Base-by-base conservation (phyloP, 495 filamentous ascomycete species). In the Pyrenopolyporus hunteri region DNA sequence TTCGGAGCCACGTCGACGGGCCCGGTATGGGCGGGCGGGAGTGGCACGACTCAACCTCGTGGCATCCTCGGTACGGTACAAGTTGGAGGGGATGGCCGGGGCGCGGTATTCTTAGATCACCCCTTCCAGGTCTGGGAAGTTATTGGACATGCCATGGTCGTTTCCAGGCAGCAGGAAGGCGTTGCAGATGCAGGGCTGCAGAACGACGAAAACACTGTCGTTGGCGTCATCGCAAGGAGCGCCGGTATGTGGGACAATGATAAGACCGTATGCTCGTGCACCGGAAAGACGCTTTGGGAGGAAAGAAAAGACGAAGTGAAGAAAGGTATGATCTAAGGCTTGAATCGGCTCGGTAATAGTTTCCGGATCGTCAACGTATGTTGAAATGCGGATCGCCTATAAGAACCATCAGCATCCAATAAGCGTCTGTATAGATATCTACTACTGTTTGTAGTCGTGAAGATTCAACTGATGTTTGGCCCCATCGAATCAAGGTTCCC, bases 211-310 rank as follows among this genome's bases (percentile, higher is more conserved):
- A 85, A 95, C 69, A 93, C 91, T 25, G 76, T 96, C 33, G 89
- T 96, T 5, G 94, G 94, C 26, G 92, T 98, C 46, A 90, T 98
- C 71, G 94, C 94, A 36, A 80, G 94, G 69, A 96, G 91, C 75
- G 93, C 94, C 19, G 94, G 94, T 10, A 88, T 96, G 47, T 98
- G 94, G 94, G 93, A 97, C 72, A 98, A 98, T 69, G 92, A 97
- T 71, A 98, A 97, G 82, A 97, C 89, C 67, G 94, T 98, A 22
- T 87, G 84, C 53, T 93, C 90, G 10, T 98, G 94, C 74, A 95
- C 91, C 33, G 94, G 94, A 2, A 97, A 98, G 85, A 97, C 92
- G 64, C 81, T 98, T 26, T 98, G 94, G 94, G 88, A 98, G 74
- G 94, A 98, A 80, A 83, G 94, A 70, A 88, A 87, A 78, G 93